Conservation (phyloP, 306 rosid genomes). For the Medicago arabica region DNA sequence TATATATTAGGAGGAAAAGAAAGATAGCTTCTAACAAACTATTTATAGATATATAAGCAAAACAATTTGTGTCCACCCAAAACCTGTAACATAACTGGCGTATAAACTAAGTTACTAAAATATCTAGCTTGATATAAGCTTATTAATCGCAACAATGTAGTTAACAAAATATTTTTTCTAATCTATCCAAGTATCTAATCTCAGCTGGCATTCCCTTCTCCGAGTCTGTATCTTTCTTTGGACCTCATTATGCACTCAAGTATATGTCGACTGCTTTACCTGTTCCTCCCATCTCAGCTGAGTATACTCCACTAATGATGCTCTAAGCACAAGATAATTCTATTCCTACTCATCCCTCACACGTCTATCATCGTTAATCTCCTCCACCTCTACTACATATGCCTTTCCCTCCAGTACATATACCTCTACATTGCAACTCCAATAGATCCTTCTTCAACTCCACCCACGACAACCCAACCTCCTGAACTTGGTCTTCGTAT, state of each 20-base stretch:
- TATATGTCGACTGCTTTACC: neutral
- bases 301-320: neutral
- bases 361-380: neutral
- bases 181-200: neutral
- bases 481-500: neutral
- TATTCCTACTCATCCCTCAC: neutral
- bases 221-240: neutral
- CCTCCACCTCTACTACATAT: neutral
- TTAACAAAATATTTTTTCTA: neutral
- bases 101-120: slow-evolving; percentile 18
- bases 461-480: neutral
- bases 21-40: slow-evolving; percentile 12
- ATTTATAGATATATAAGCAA: slow-evolving; percentile 13
- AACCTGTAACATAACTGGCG: neutral
- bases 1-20: slow-evolving; percentile 1
- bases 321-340: neutral
- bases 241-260: neutral
- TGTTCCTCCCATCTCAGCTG: neutral
- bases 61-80: slow-evolving; percentile 22
- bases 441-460: neutral
- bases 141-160: slow-evolving; percentile 9
- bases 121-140: neutral
- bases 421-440: neutral
- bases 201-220: neutral
- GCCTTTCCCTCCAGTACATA: neutral